Base-by-base conservation (phyloP, 1,139 yeast genomes). In the Yamadazyma pseudoaaseri region DNA sequence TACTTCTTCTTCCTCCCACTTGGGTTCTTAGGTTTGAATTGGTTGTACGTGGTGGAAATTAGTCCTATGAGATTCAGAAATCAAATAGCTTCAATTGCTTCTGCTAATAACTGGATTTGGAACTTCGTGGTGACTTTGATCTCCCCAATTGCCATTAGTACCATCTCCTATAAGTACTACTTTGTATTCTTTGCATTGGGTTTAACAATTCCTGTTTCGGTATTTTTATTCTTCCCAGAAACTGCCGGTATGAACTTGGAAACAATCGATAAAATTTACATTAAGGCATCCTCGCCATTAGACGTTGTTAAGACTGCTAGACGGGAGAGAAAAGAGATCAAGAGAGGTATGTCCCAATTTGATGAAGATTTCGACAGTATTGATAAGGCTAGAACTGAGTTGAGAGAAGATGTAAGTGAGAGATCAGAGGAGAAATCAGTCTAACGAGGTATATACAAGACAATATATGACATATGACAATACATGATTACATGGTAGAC, bases 171-270 rank as follows among this genome's bases (percentile, higher is more conserved):
- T 22, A 60, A 54, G 39, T 58, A 63, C 2, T 61, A 54, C 42
- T 45, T 60, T 10, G 55, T 60, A 26, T 60, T 58, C 22, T 62
- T 61, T 5, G 58, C 42, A 22, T 53, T 74, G 36, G 73, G 75
- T 39, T 52, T 59, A 11, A 42, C 60, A 15, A 62, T 79, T 26
- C 83, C 86, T 13, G 51, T 63, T 18, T 12, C 11, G 14, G 65
- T 76, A 10, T 76, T 67, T 52, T 65, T 73, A 43, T 68, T 75
- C 42, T 68, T 74, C 33, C 84, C 83, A 2, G 84, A 79, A 50
- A 78, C 84, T 2, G 72, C 76, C 47, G 76, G 72, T 11, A 60
- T 73, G 30, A 69, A 79, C 3, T 62, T 78, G 45, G 83, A 78
- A 49, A 81, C 77, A 48, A 60, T 78, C 50, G 83, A 79, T 48